Evolutionary conservation across 352 stramenopile species (phyloP), one percentile per base, ranked within the genome.

Genomic region (Globisporangium ultimum): DNA sequence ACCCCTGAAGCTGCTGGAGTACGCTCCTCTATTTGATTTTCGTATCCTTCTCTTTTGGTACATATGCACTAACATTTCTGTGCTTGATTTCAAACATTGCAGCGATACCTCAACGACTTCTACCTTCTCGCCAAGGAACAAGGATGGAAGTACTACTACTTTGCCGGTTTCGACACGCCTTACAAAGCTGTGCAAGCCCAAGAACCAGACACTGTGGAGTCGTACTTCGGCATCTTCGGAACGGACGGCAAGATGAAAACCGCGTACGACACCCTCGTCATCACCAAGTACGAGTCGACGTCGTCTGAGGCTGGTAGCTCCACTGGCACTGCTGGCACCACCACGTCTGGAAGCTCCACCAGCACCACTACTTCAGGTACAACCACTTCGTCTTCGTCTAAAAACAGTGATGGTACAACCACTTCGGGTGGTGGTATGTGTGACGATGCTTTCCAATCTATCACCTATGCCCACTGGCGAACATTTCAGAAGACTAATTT

Each of bases 91-190:
- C 13, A 54, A 17, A 10, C 11, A 41, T 7, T 48, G n/a, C 50
- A 81, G 71, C 72, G 51, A 10, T 95, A 89, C 73, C 58, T 93
- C 54, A 84, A 91, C 57, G 78, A 93, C 72, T 92, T 95, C 55
- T 85, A 81, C 60, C 45, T 76, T 46, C 71, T 91, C 48, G 81
- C 85, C 3, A 74, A 74, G 17, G 58, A 71, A 34, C 64, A 89
- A 58, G 74, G 76, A 21, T 91, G 80, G 78, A 89, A 92, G 70
- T 93, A 93, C 69, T 95, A 91, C 75, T 95, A 92, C 74, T 95
- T 95, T 61, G 73, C 83, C 1, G 86, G 74, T 57, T 91, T 95
- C 15, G 86, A 95, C 64, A 89, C 84, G 48, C 71, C 80, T 32
- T 91, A 87, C 73, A 93, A 93, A 74, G 66, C 76, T 48, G 55